Evolutionary conservation across 2,329 filamentous ascomycete genomes (phyloP).

Genomic region (Paraphaeosphaeria sporulosa): DNA sequence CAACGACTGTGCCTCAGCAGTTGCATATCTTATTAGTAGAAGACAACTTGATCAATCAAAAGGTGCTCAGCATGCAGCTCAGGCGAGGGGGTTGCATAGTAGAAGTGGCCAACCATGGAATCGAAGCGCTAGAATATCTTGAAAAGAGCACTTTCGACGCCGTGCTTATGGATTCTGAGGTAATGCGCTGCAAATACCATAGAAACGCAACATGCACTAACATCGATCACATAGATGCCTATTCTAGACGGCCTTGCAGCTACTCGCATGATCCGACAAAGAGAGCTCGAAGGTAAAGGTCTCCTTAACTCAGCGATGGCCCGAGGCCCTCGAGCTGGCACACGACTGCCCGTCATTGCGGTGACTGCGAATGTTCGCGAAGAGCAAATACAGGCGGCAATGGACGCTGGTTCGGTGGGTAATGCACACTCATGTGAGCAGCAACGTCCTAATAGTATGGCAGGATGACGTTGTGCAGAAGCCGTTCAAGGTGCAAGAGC

Average conservation of each 20-base stretch:
- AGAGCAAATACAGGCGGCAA: conserved; percentile 46
- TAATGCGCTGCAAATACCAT: too few relatives aligned
- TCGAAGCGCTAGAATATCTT: conserved; percentile 44
- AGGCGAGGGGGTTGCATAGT: conserved; percentile 30
- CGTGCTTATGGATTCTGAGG: conserved; percentile 54
- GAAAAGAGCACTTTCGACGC: conserved; percentile 39
- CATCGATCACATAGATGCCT: too few relatives aligned
- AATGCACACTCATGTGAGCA: too few relatives aligned
- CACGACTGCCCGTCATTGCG: conserved; percentile 43
- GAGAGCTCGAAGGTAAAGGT: too few relatives aligned
- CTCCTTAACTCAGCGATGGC: conserved; percentile 26
- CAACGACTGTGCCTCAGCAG: too few relatives aligned
- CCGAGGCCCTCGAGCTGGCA: conserved; percentile 33
- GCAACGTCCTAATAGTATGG: conserved; percentile 26
- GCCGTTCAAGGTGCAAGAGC: conserved; percentile 44
- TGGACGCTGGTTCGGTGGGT: too few relatives aligned
- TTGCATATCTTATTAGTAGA: too few relatives aligned
- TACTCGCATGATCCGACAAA: too few relatives aligned
- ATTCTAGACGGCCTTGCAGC: too few relatives aligned
- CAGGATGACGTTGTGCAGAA: conserved; percentile 47
- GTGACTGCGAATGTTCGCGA: conserved; percentile 48
- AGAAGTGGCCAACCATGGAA: conserved; percentile 45
- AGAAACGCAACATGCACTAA: too few relatives aligned
- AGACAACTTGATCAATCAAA: too few relatives aligned
- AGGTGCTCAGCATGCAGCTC: not conserved